A percentile compares a stretch with the other conserved stretches of the same genome.
Conservation (phyloP, 2,329 filamentous ascomycete genomes). For the Fusarium paranaense region DNA sequence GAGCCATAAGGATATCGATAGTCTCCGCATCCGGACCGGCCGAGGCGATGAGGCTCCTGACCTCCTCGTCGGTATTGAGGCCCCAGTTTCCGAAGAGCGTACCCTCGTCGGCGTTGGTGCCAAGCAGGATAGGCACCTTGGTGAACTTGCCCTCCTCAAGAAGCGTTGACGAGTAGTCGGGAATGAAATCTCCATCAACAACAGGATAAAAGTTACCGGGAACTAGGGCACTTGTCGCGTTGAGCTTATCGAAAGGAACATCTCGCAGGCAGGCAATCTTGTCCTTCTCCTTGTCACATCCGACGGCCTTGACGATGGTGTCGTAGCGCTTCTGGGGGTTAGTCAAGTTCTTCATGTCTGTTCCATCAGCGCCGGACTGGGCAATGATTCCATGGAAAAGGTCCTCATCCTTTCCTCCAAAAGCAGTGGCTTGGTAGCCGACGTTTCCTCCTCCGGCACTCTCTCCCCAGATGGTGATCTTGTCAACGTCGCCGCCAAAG, state of each 20-base stretch:
- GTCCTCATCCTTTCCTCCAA: slow-evolving; percentile 63
- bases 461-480: slow-evolving; percentile 58
- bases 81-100: slow-evolving; percentile 62
- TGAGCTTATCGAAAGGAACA: slow-evolving; percentile 35
- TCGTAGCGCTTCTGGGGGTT: slow-evolving; percentile 28
- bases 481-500: slow-evolving; percentile 59
- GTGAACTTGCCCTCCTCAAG: slow-evolving; percentile 70
- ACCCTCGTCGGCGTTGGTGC: slow-evolving; percentile 75
- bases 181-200: slow-evolving; percentile 54
- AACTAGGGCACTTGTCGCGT: slow-evolving; percentile 27
- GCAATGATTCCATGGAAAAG: slow-evolving; percentile 66
- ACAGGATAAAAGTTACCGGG: slow-evolving; percentile 28
- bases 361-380: slow-evolving; percentile 57
- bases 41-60: slow-evolving; percentile 5
- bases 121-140: slow-evolving; percentile 71
- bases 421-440: slow-evolving; percentile 61
- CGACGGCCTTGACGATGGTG: slow-evolving; percentile 37
- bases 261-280: slow-evolving; percentile 47
- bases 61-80: slow-evolving; percentile 45
- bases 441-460: slow-evolving; percentile 63
- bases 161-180: slow-evolving; percentile 59
- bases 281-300: slow-evolving; percentile 39
- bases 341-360: slow-evolving; percentile 34
- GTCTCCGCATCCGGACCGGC: slow-evolving; percentile 22
- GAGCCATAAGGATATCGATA: slow-evolving; percentile 20